A percentile compares a stretch with the other conserved stretches of the same genome.
These are phyloP conservation scores for Acephala macrosclerotiorum DNA, from an alignment of 2,329 filamentous ascomycete species.

Conservation along the genomic window DNA sequence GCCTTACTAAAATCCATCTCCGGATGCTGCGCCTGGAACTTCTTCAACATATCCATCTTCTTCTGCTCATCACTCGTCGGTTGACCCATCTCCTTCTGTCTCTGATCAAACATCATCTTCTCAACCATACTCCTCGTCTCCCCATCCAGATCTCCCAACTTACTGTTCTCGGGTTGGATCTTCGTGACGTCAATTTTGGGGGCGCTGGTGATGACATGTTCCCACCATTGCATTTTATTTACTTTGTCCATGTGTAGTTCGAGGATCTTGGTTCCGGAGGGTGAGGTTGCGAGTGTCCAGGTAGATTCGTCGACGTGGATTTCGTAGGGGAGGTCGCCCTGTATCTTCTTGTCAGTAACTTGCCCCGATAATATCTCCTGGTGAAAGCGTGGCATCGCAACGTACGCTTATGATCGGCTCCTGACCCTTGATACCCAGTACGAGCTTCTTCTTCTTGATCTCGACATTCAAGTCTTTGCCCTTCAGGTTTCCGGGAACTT, in stretches of 20 bases:
- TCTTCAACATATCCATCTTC: constrained; percentile 90
- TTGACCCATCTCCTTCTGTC: constrained; percentile 91
- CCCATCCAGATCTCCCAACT: constrained; percentile 90
- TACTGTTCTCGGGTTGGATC: constrained; percentile 92
- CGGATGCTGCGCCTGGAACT: constrained; percentile 72
- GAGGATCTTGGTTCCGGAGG: constrained; percentile 70
- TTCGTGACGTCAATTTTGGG: constrained; percentile 95
- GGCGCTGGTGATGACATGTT: constrained; percentile 84
- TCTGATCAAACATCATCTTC: constrained; percentile 99
- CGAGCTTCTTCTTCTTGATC: constrained; percentile 79
- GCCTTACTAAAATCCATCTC: constrained; percentile 75
- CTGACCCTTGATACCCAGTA: constrained; percentile 87
- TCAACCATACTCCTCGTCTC: constrained; percentile 97
- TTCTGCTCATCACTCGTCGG: constrained; percentile 94
- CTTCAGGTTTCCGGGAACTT: constrained; percentile 83
- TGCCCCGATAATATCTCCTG: neutral
- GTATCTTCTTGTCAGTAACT: constrained; percentile 16
- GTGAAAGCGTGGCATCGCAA: constrained; percentile 18
- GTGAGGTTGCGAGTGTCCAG: constrained; percentile 83
- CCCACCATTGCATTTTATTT: constrained; percentile 99
- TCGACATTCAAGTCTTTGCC: constrained; percentile 83
- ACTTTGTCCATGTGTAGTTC: constrained; percentile 91
- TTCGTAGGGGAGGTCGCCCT: constrained; percentile 86
- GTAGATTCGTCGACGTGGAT: constrained; percentile 88
- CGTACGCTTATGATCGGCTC: constrained; percentile 81